These are phyloP conservation scores for Pyrus betulifolia DNA, from an alignment of 306 rosid species.

Conservation along the genomic window DNA sequence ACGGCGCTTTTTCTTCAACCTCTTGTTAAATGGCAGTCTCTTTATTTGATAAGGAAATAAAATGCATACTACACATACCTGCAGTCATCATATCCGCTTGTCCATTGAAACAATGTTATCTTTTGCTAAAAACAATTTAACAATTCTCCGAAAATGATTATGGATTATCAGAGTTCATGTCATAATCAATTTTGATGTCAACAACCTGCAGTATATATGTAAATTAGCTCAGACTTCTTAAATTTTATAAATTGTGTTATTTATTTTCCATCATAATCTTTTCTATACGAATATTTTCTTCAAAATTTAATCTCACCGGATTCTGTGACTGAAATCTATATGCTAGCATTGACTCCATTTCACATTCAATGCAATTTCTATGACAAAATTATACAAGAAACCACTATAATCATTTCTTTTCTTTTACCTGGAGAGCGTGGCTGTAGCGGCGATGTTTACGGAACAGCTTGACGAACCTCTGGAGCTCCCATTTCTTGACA, in stretches of 20 bases:
- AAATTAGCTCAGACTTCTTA: neutral
- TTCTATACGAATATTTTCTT: neutral
- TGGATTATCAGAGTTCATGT: neutral
- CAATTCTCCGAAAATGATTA: neutral
- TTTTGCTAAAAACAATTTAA: neutral
- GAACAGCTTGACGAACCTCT: slow-evolving; percentile 30
- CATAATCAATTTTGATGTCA: neutral
- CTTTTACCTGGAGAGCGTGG: slow-evolving; percentile 65
- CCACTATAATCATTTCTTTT: neutral
- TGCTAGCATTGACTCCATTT: neutral
- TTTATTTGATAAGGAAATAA: neutral
- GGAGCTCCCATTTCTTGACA: slow-evolving; percentile 21
- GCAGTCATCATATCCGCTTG: neutral
- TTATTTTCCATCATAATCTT: neutral
- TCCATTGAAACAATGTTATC: neutral
- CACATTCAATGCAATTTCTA: neutral
- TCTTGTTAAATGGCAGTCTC: neutral
- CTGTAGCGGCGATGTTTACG: slow-evolving; percentile 34
- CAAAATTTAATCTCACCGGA: neutral
- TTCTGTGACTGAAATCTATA: neutral
- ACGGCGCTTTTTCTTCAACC: neutral
- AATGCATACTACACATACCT: neutral
- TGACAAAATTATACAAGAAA: neutral
- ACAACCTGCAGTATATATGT: neutral
- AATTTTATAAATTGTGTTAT: neutral